phyloP scores from a whole-genome alignment of 768 basidiomycete species.

The Cystofilobasidium macerans region DNA sequence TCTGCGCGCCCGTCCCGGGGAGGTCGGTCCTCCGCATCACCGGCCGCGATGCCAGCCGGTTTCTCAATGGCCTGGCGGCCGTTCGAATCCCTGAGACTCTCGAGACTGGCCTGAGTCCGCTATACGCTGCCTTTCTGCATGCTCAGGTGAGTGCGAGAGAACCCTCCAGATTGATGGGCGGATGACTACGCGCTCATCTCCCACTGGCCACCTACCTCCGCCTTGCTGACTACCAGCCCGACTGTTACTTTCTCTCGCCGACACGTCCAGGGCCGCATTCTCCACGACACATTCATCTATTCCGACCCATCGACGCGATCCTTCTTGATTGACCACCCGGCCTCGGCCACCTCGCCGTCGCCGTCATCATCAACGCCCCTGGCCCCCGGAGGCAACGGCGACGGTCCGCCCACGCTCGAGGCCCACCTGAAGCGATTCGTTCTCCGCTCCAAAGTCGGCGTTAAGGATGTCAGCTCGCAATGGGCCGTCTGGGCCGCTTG shows the following conservation, averaged over 20 bases:
- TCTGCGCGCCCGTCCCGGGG: constrained; percentile 51
- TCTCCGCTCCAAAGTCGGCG: constrained; percentile 76
- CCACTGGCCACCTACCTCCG: not conserved
- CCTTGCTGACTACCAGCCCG: constrained; percentile 9
- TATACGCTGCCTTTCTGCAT: constrained; percentile 63
- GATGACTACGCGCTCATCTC: too few relatives aligned
- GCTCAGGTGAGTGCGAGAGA: constrained; percentile 52
- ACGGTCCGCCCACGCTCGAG: constrained; percentile 43
- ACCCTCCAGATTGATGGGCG: too few relatives aligned
- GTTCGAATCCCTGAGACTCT: constrained; percentile 42
- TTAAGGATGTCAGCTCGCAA: constrained; percentile 63
- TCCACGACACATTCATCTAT: constrained; percentile 81
- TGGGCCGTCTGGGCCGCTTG: constrained; percentile 76
- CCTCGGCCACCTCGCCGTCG: too few relatives aligned
- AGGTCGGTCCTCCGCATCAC: constrained; percentile 62
- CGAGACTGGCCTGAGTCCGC: constrained; percentile 43
- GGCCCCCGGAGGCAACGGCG: too few relatives aligned
- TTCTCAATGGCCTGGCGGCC: constrained; percentile 67
- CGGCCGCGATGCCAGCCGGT: constrained; percentile 67
- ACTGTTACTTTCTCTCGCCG: not conserved
- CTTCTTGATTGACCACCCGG: constrained; percentile 19
- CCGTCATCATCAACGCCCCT: too few relatives aligned
- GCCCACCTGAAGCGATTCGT: constrained; percentile 71
- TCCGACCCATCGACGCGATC: constrained; percentile 48
- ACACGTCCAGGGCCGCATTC: constrained; percentile 60